Conservation (phyloP, 192 early-diverging fungal species). For the Polychytrium aggregatum region DNA sequence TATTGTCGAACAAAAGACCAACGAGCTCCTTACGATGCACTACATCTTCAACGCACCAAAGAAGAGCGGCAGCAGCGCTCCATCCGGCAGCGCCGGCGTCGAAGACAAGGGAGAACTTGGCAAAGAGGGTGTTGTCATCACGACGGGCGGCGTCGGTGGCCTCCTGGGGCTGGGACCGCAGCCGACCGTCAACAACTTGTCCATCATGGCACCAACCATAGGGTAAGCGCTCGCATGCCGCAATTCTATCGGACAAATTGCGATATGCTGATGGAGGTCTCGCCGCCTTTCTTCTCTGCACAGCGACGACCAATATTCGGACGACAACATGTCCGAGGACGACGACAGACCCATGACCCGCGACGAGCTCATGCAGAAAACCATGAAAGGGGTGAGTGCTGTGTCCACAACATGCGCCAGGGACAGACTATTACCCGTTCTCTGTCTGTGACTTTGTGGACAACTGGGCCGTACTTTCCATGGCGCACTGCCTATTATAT, state of each 20-base stretch:
- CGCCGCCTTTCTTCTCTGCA: neutral
- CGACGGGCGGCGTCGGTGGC: constrained; percentile 26
- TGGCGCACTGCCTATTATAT: too few relatives aligned
- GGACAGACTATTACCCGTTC: too few relatives aligned
- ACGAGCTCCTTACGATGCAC: constrained; percentile 41
- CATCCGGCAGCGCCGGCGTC: constrained; percentile 9
- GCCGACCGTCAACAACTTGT: constrained; percentile 25
- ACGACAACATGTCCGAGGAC: constrained; percentile 37
- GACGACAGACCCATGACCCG: constrained; percentile 44
- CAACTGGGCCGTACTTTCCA: too few relatives aligned
- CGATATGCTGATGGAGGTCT: too few relatives aligned
- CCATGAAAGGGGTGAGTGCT: constrained; percentile 30
- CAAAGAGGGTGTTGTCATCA: constrained; percentile 5
- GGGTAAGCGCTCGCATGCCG: constrained; percentile 16
- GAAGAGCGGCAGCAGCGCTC: constrained; percentile 20
- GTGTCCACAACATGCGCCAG: constrained; percentile 2
- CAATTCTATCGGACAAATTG: too few relatives aligned
- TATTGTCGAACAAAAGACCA: constrained; percentile 39
- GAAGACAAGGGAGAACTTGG: constrained; percentile 9
- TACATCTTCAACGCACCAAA: constrained; percentile 35
- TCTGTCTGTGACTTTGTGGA: too few relatives aligned
- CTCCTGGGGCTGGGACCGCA: constrained; percentile 41
- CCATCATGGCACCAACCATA: constrained; percentile 38
- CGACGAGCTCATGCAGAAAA: constrained; percentile 39
- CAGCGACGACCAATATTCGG: constrained; percentile 44